A percentile compares a stretch with the other conserved stretches of the same genome.
These are phyloP conservation scores for Nelumbo lutea DNA, from an alignment of 164 flowering plant genomes.

Conservation along the genomic window DNA sequence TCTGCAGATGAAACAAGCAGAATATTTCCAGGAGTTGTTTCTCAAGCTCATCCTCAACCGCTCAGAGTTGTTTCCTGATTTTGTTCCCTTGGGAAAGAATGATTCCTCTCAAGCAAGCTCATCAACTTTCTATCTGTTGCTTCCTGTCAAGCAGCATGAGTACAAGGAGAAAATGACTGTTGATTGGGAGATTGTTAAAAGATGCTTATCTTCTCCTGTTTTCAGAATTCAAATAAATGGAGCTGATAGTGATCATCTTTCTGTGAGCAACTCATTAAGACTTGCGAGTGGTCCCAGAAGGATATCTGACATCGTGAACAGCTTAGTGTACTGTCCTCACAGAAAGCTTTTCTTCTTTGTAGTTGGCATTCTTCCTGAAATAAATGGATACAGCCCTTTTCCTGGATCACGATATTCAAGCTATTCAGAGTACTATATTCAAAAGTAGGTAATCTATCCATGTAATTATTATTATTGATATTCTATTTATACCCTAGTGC, in stretches of 20 bases:
- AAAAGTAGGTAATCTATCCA: slow-evolving; percentile 39
- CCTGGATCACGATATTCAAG: slow-evolving; percentile 26
- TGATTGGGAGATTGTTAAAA: slow-evolving; percentile 62
- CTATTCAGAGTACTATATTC: slow-evolving; percentile 42
- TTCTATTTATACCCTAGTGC: background rate
- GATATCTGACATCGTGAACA: slow-evolving; percentile 46
- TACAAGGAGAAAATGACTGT: slow-evolving; percentile 26
- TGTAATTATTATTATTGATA: background rate
- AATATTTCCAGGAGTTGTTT: slow-evolving; percentile 74
- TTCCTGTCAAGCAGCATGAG: slow-evolving; percentile 48
- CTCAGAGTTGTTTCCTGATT: slow-evolving; percentile 42
- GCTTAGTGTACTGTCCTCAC: slow-evolving; percentile 69
- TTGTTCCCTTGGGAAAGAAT: slow-evolving; percentile 50
- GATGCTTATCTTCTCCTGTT: slow-evolving; percentile 78
- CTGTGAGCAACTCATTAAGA: slow-evolving; percentile 26
- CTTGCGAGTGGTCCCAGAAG: slow-evolving; percentile 50
- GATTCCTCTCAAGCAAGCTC: slow-evolving; percentile 22
- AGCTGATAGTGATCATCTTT: slow-evolving; percentile 11
- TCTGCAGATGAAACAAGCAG: slow-evolving; percentile 60
- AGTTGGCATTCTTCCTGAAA: slow-evolving; percentile 36
- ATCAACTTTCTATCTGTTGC: slow-evolving; percentile 70
- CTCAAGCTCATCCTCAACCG: slow-evolving; percentile 82
- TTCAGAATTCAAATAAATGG: slow-evolving; percentile 32
- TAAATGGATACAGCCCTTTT: slow-evolving; percentile 45
- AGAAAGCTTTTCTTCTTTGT: slow-evolving; percentile 57